Base-by-base conservation (phyloP, 345 rosid species). In the Pistacia vera region DNA sequence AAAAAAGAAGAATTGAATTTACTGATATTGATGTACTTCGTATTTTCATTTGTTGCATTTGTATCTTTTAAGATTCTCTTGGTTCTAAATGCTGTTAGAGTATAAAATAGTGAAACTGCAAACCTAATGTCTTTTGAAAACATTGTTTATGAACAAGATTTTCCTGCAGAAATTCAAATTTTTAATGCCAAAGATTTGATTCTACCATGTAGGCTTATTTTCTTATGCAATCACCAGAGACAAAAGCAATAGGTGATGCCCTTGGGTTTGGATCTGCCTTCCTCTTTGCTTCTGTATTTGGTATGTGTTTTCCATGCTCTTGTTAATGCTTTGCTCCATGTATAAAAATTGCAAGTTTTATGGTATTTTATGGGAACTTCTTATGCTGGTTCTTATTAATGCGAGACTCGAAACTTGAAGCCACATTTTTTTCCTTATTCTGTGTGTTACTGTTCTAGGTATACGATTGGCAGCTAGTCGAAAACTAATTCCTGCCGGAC, bases 201-300 rank as follows among this genome's bases (percentile, higher is more conserved):
- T 81, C 57, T 60, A 38, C 35, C 44, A 9, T 82, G 30, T 51
- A 94, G 97, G 88, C 92, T 11, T 90, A 83, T 78, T 81, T 85
- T 77, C 91, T 92, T 65, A 88, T 93, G 80, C 90, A 89, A 83
- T 76, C 87, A 69, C 88, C 91, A 41, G 91, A 92, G 74, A 91
- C 91, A 4, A 86, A 80, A 87, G 90, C 90, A 59, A 75, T 82
- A 1, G 98, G 93, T 30, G 91, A 92, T 46, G 89, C 95, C 73
- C 80, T 94, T 66, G 97, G 93, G 48, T 92, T 94, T 67, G 97
- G 97, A 17, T 81, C 95, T 16, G 88, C 97, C 62, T 85, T 91
- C 75, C 91, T 92, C 49, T 94, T 94, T 82, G 78, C 94, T 66
- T 86, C 83, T 4, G 90, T 91, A 56, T 94, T 90, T 46, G 97